These are phyloP conservation scores for Penicillium sp. DNA, from an alignment of 2,329 filamentous ascomycete species.

Conservation along the genomic window DNA sequence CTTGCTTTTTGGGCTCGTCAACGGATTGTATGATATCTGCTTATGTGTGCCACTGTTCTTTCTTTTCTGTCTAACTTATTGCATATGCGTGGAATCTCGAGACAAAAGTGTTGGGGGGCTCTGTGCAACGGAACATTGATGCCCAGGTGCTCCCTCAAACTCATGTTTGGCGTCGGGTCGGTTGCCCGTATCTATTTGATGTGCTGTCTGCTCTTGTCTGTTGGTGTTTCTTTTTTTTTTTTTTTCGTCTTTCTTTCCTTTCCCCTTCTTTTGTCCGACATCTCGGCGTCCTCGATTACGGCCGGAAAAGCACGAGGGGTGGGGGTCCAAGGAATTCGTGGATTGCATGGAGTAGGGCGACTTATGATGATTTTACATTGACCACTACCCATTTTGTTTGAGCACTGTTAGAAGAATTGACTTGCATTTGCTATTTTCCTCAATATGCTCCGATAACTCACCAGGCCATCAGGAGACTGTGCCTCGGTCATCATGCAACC, in stretches of 20 bases:
- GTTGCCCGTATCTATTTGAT: not conserved
- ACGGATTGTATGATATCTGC: conserved; percentile 19
- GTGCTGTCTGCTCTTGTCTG: not conserved
- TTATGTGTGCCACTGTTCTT: conserved; percentile 12
- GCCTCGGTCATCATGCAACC: too few relatives aligned
- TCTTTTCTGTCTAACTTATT: conserved; percentile 1
- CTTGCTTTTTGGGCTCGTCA: not conserved
- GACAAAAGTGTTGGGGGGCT: conserved; percentile 4
- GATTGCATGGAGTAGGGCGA: conserved; percentile 24
- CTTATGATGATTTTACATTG: conserved; percentile 24
- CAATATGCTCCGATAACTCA: too few relatives aligned
- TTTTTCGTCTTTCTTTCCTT: conserved; percentile 6
- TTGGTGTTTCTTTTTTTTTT: not conserved
- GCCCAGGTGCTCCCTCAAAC: not conserved
- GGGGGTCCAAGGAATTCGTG: not conserved
- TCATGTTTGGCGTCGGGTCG: conserved; percentile 1
- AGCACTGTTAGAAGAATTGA: conserved; percentile 13
- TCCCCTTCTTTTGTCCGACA: conserved; percentile 10
- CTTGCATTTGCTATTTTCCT: conserved; percentile 8
- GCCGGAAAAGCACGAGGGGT: conserved; percentile 14
- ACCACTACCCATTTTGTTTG: conserved; percentile 10
- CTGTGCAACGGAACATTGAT: not conserved
- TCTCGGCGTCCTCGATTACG: conserved; percentile 22
- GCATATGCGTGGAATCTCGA: conserved; percentile 8
- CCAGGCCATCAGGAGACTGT: too few relatives aligned